A percentile compares a stretch with the other conserved stretches of the same genome.
These are phyloP conservation scores for Ustilago sp. DNA, from an alignment of 1,284 basidiomycete genomes.

Conservation along the genomic window DNA sequence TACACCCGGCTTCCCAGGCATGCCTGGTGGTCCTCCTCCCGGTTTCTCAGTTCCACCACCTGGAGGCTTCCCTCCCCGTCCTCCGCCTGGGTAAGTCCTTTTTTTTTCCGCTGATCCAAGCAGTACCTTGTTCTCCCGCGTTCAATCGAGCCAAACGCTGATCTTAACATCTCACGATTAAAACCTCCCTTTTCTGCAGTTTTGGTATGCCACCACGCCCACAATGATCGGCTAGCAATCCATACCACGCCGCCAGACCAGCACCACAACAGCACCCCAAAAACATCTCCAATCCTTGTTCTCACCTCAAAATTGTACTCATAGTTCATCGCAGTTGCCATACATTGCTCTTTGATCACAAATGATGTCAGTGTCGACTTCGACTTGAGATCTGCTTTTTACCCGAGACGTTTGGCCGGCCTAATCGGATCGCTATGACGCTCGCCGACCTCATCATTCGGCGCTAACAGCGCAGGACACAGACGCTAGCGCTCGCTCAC, in stretches of 20 bases:
- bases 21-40: constrained; percentile 45
- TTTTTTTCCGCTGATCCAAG: neutral
- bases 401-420: neutral
- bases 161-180: neutral
- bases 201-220: constrained; percentile 52
- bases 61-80: constrained; percentile 42
- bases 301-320: constrained; percentile 22
- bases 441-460: neutral
- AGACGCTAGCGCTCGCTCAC: neutral
- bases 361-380: neutral
- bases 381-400: neutral
- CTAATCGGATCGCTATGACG: neutral
- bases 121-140: neutral
- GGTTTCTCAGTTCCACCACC: constrained; percentile 41
- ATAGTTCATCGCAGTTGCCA: constrained; percentile 10
- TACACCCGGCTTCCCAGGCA: constrained; percentile 57
- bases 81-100: constrained; percentile 40
- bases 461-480: neutral
- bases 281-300: neutral
- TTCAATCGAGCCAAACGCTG: neutral
- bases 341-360: neutral
- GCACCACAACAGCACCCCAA: neutral
- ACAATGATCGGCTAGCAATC: constrained; percentile 22
- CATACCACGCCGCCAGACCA: neutral
- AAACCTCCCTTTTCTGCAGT: constrained; percentile 6